phyloP scores from a whole-genome alignment of 1,284 basidiomycete species.

The Leccinum pachyderme region DNA sequence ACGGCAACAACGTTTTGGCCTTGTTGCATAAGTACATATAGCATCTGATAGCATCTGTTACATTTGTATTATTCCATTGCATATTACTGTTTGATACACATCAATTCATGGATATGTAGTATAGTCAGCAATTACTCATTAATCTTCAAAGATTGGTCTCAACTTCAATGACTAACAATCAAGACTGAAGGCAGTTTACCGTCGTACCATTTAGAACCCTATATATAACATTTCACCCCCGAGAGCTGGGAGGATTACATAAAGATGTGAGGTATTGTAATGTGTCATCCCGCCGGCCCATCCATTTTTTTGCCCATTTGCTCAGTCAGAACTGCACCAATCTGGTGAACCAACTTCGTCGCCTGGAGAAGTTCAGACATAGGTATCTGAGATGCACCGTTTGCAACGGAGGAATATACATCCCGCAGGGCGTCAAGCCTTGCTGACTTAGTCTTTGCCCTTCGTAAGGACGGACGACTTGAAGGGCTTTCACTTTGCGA shows the following conservation, averaged over 20 bases:
- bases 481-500: conserved; percentile 11
- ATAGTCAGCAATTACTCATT: neutral
- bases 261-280: conserved; percentile 38
- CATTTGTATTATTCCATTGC: conserved; percentile 26
- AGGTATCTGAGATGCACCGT: conserved; percentile 39
- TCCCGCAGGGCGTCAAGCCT: conserved; percentile 36
- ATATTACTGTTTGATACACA: conserved; percentile 8
- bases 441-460: conserved; percentile 33
- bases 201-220: neutral
- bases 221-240: conserved; percentile 4
- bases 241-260: conserved; percentile 1
- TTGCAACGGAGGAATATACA: conserved; percentile 34
- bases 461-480: conserved; percentile 22
- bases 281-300: conserved; percentile 3
- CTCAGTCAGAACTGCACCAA: conserved; percentile 38
- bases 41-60: conserved; percentile 29
- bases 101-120: conserved; percentile 5
- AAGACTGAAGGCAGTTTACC: too few species aligned
- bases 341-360: conserved; percentile 35
- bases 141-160: too few species aligned
- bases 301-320: conserved; percentile 35
- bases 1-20: conserved; percentile 32
- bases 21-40: conserved; percentile 1
- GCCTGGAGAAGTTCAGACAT: conserved; percentile 39
- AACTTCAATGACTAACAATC: too few species aligned